phyloP scores from a whole-genome alignment of 2,329 filamentous ascomycete species.

The Ophioceras dolichostomum region DNA sequence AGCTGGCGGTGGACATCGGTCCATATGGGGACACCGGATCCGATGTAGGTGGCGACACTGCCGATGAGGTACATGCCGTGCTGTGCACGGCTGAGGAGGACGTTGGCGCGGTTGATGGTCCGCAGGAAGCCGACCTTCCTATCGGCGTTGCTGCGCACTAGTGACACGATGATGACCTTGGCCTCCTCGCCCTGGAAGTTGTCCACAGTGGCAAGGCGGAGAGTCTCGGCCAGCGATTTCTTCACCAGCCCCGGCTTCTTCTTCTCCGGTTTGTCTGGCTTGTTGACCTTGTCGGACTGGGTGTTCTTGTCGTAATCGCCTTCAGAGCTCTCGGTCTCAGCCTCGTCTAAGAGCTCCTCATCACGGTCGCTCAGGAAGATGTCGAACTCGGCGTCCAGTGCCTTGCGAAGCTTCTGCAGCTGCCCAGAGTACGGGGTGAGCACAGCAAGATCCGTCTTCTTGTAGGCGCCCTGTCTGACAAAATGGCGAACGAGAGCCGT shows the following conservation, averaged over 20 bases:
- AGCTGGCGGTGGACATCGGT: conserved; percentile 41
- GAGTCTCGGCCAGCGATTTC: conserved; percentile 15
- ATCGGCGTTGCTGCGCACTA: conserved; percentile 56
- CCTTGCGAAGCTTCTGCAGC: conserved; percentile 33
- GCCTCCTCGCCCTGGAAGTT: conserved; percentile 73
- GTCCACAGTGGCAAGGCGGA: conserved; percentile 54
- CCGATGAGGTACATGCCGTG: conserved; percentile 64
- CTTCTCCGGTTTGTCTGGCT: background rate
- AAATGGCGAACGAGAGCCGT: conserved; percentile 52
- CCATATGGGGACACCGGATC: conserved; percentile 49
- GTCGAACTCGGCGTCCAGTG: conserved; percentile 36
- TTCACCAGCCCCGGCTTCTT: conserved; percentile 20
- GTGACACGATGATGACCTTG: conserved; percentile 55
- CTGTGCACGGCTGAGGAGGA: conserved; percentile 52
- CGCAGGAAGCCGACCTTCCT: conserved; percentile 52
- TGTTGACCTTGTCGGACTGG: conserved; percentile 7
- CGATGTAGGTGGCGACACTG: conserved; percentile 42
- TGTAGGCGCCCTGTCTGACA: conserved; percentile 50
- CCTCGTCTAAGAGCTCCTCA: conserved; percentile 33
- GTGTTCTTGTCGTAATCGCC: conserved; percentile 18
- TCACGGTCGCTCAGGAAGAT: conserved; percentile 56
- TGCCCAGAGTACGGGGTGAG: conserved; percentile 55
- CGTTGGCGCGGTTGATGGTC: conserved; percentile 56
- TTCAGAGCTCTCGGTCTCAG: too few species aligned
- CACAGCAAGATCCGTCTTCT: conserved; percentile 51